Base-by-base conservation (phyloP, 768 basidiomycete genomes). In the Leccinum olivaceopallidum region DNA sequence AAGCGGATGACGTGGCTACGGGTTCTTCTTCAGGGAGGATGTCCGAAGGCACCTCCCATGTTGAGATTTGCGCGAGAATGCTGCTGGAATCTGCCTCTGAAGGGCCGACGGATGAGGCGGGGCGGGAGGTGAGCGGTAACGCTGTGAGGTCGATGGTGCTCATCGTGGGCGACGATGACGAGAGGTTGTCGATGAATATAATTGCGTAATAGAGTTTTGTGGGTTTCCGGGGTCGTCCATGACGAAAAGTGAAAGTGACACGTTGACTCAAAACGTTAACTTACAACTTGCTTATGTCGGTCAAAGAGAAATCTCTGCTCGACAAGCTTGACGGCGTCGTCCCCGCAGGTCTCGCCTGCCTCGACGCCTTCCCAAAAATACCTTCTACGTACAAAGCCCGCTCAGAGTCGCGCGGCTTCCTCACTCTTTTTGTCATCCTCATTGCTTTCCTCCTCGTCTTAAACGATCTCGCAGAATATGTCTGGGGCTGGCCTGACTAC, bases 401-500 rank as follows among this genome's bases (percentile, higher is more conserved):
- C 58, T 89, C 91, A 9, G 85, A 88, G 67, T 85, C 87, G 7
- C 85, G 94, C 37, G 93, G 94, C 12, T 85, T 94, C 73, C 80
- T 92, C 75, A 94, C 92, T 20, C 61, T 93, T 67, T 83, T 89
- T 62, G 84, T 94, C 56, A 74, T 79, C 7, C 65, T 89, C 49
- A 63, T 93, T 50, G 85, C 90, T 12, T 75, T 92, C 56, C 65
- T 94, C 26, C 82, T 96, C 20, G 82, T 95, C 58, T 80, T 94
- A 61, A 95, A 96, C 66, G 95, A 98, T 69, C 75, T 95, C 48
- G 87, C 87, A 53, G 95, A 98, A 71, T 98, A 85, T 69, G 76
- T 98, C 36, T 98, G 92, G 84, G 96, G 96, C 49, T 95, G 94
- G 85, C 89, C 92, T 7, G 90, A 92, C 70, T 88, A 88, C 66